These are phyloP conservation scores for Phaseolus lunatus DNA, from an alignment of 306 rosid genomes.

Conservation along the genomic window DNA sequence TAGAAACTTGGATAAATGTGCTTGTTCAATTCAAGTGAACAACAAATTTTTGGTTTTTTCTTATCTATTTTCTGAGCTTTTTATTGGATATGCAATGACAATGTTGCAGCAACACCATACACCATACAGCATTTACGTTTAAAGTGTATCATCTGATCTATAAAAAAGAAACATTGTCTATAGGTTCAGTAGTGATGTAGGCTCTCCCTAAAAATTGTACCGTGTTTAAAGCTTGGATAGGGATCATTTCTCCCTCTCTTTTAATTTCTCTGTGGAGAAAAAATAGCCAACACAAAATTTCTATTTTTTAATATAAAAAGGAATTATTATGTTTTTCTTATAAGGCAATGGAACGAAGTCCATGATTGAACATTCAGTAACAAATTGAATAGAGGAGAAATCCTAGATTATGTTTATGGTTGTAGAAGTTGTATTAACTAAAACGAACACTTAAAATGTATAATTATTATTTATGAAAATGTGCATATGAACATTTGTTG, in stretches of 20 bases:
- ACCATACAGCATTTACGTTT: not conserved
- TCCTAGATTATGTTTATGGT: not conserved
- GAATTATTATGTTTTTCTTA: not conserved
- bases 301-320: not conserved
- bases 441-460: too few relatives aligned
- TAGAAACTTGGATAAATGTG: not conserved
- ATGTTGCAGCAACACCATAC: slow-evolving; percentile 12
- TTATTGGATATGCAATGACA: slow-evolving; percentile 3
- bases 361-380: not conserved
- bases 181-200: not conserved
- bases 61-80: not conserved
- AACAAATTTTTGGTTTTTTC: not conserved
- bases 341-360: not conserved
- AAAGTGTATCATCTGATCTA: slow-evolving; percentile 14
- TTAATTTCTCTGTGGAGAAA: not conserved
- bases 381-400: not conserved
- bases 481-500: not conserved
- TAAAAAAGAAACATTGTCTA: not conserved
- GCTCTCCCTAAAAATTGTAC: not conserved
- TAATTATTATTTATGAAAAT: too few relatives aligned
- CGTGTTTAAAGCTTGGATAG: not conserved
- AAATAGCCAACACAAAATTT: not conserved
- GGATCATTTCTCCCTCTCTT: not conserved
- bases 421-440: too few relatives aligned
- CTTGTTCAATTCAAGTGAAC: not conserved